Base-by-base conservation (phyloP, 176 grass and related monocot species). In the Cymbopogon citratus region DNA sequence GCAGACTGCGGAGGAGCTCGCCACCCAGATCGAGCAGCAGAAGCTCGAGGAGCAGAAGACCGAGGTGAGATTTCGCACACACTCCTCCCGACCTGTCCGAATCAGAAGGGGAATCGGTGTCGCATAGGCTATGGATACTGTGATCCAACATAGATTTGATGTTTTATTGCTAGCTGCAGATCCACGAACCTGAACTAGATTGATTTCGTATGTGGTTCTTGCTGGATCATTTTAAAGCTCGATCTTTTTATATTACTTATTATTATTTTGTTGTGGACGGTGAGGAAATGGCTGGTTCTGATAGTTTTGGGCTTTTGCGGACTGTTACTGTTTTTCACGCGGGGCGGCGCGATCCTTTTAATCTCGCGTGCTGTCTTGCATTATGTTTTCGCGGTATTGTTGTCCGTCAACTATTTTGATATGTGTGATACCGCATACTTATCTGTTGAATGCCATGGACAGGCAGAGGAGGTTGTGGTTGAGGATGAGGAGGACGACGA, bases 21-120 rank as follows among this genome's bases (percentile, higher is more conserved):
- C 83, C 43, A 85, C 85, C 80, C 59, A 90, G 60, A 69, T 93
- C 74, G 81, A 87, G 77, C 88, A 91, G 56, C 85, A 93, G 79
- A 78, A 85, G 82, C 45, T 93, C 34, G 82, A 93, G 62, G 91
- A 83, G 76, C 76, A 88, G 69, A 88, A 84, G 70, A 36, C 28
- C 11, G 69, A 88, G 87, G 87, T 88, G 76, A 79, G 68, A 79
- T 71, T n/a, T 60, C 48, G 66, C 59, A 49, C 16, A 19, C 41
- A 6, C 14, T 44, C 28, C 18, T 41, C 31, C 54, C 65, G 56
- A 24, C 21, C 23, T 19, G 9, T 66, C 15, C 35, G 24, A 66
- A 56, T 56, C 19, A 6, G 10, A 48, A 3, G 31, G 25, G 40
- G 75, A 73, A 38, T 48, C 7, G 15, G 27, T 29, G 68, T 74